Base-by-base conservation (phyloP, 208 protist species). In the Angomonas deanei region DNA sequence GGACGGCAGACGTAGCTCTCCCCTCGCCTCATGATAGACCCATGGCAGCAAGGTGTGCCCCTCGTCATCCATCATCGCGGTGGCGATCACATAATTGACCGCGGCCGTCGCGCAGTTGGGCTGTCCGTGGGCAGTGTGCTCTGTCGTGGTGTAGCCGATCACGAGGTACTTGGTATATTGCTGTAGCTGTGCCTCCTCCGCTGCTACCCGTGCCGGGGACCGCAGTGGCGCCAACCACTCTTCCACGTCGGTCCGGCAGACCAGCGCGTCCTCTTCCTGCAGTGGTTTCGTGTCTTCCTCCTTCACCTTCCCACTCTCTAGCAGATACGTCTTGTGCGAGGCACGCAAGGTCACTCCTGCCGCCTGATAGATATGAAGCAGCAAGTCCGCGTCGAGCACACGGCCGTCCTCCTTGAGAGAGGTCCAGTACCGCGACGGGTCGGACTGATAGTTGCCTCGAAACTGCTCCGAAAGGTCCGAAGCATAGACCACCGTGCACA, bases 71-170 rank as follows among this genome's bases (percentile, higher is more conserved):
- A 65, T 72, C 27, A 94, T 53, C 53, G 71, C 73, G 10, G 76
- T 74, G n/a, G 74, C 72, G 24, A 92, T 15, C 2, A 94, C 67
- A 59, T 81, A 77, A 59, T 94, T 94, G 38, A 53, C 27, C 36
- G 49, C 56, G 27, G 74, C 70, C 26, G 79, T 65, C 13, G 88
- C 82, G 61, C 92, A 92, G 30, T 62, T 61, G 0, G 82, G 79
- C 42, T 81, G 84, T 0, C 68, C 80, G 55, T 84, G 76, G 8
- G 82, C 72, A 11, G 76, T 47, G 70, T 81, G 61, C 21, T 92
- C 84, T 13, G 85, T 89, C n/a, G 82, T 71, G 0, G 74, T 60
- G 70, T 80, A 94, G 4, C 78, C 70, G 26, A 94, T 64, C n/a
- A 74, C 64, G 19, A 94, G 75, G 62, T 74, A 88, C 53, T 68